Base-by-base conservation (phyloP, 2,329 filamentous ascomycete genomes). In the Epichloe gansuensis region DNA sequence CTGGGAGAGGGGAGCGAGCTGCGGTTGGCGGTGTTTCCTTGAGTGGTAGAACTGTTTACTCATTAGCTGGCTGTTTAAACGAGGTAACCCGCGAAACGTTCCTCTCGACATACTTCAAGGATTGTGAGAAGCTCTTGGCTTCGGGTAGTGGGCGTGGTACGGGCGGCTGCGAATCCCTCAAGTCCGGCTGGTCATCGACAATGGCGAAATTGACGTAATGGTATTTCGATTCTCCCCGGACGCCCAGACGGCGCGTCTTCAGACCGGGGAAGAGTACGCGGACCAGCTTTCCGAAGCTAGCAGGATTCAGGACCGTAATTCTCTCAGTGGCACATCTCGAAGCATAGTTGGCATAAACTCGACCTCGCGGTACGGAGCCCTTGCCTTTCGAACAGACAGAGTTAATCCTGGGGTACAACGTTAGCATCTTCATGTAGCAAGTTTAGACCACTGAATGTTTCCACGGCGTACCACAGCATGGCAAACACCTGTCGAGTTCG, bases 161-260 rank as follows among this genome's bases (percentile, higher is more conserved):
- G 21, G 73, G 73, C 3, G 68, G 67, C 42, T 71, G 69, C 13
- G 74, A 69, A 31, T 77, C 71, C 43, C 67, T 67, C 4, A 71
- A 56, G 13, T 78, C 76, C 4, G 73, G 67, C 51, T 77, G 72
- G 54, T 83, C 81, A 49, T 83, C 81, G 43, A 73, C 69, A 49
- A 85, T 68, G 12, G 72, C 73, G 61, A 85, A 85, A 62, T 83
- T 83, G 46, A 85, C 81, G 63, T 98, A 98, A 69, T 98, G 93
- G 67, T 98, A 98, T 67, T 98, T 98, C 13, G 93, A 98, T 71
- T 97, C 91, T 58, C 93, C 93, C 51, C 93, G 83, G 46, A 97
- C 91, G 57, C 93, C 93, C 12, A 98, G 76, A 58, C 93, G 81
- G 54, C 93, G 80, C 35, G 93, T 98, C 69, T 95, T 91, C 23